Evolutionary conservation across 2,329 filamentous ascomycete species (phyloP).

Genomic region (Cordyceps pruinosa): DNA sequence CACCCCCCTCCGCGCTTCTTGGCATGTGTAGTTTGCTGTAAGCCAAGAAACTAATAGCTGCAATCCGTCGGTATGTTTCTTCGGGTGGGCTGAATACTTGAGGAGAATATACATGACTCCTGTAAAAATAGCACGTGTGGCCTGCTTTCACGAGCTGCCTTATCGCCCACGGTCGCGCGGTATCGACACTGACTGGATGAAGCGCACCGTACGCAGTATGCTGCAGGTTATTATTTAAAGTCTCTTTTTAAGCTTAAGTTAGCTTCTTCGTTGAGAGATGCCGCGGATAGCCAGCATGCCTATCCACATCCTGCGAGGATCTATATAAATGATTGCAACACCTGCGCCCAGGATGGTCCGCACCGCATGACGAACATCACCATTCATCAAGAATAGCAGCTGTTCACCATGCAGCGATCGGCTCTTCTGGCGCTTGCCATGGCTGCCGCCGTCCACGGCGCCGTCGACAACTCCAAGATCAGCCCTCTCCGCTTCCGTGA

Average conservation of each 20-base stretch:
- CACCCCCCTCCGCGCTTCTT: neutral
- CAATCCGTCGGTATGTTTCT: neutral
- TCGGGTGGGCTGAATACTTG: neutral
- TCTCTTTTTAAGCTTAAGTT: neutral
- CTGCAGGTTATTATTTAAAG: neutral
- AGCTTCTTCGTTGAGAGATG: neutral
- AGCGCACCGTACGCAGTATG: neutral
- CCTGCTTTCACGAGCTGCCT: neutral
- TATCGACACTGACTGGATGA: conserved; percentile 2
- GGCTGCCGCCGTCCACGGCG: neutral
- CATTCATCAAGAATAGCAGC: neutral
- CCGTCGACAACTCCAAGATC: conserved; percentile 5
- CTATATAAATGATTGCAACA: neutral
- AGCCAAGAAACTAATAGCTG: conserved; percentile 1
- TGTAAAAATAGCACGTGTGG: neutral
- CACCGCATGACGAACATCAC: neutral
- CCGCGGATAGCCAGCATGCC: neutral
- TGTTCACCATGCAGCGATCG: neutral
- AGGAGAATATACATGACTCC: neutral
- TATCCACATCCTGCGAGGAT: neutral
- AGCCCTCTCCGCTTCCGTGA: conserved; percentile 7
- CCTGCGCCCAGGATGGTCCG: neutral
- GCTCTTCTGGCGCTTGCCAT: neutral
- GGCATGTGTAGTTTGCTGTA: neutral
- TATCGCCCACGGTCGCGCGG: conserved; percentile 8